Conservation (phyloP, 306 rosid genomes). For the Cucumis cinereus region DNA sequence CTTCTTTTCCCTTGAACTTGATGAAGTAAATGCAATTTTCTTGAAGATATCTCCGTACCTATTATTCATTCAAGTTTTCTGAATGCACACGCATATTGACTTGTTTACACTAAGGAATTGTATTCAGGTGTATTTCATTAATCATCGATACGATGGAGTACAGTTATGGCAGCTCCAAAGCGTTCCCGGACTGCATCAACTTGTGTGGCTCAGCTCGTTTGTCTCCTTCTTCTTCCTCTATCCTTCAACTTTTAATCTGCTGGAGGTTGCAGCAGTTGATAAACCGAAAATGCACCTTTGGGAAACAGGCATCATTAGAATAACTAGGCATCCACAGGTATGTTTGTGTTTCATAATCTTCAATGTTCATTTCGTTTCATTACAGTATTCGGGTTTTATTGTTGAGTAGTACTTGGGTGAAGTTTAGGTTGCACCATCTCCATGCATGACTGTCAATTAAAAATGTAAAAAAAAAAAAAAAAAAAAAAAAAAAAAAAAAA, state of each 20-base stretch:
- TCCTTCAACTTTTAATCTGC: slow-evolving; percentile 87
- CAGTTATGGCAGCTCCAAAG: slow-evolving; percentile 83
- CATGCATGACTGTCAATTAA: no score
- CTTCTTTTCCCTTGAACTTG: slow-evolving; percentile 14
- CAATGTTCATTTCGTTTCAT: slow-evolving; percentile 4
- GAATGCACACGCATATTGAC: slow-evolving; percentile 1
- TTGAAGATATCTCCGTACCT: background rate
- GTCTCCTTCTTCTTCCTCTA: slow-evolving; percentile 77
- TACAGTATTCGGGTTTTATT: background rate
- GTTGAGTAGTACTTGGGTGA: no score
- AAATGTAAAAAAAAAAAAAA: no score
- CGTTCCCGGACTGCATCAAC: slow-evolving; percentile 55
- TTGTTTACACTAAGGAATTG: slow-evolving; percentile 16
- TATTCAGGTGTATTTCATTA: slow-evolving; percentile 83
- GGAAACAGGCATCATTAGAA: slow-evolving; percentile 94
- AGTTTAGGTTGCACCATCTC: no score
- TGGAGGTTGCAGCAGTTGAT: slow-evolving; percentile 96
- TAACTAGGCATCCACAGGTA: slow-evolving; percentile 98
- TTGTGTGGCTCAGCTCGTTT: slow-evolving; percentile 75
- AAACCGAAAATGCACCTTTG: slow-evolving; percentile 96
- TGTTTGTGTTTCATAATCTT: slow-evolving; percentile 7
- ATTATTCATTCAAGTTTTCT: background rate
- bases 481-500: no score
- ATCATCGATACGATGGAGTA: slow-evolving; percentile 85
- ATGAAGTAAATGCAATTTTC: background rate